These are phyloP conservation scores for Rhizopogon parksii DNA, from an alignment of 1,284 basidiomycete species.

Conservation along the genomic window DNA sequence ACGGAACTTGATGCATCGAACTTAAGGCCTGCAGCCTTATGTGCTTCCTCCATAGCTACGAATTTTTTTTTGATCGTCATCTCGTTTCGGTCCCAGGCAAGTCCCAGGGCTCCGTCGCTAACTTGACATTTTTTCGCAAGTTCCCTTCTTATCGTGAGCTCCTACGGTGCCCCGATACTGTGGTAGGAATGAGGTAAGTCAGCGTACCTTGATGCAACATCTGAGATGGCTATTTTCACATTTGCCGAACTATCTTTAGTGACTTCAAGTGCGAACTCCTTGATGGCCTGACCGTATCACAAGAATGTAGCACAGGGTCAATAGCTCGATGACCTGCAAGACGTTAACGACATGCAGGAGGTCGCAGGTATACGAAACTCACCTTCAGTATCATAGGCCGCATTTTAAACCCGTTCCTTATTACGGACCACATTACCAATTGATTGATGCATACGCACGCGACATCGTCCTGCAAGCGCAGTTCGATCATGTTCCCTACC, in stretches of 20 bases:
- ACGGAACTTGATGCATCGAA: conserved; percentile 28
- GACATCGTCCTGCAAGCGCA: conserved; percentile 70
- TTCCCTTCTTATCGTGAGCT: conserved; percentile 98
- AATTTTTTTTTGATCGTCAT: conserved; percentile 84
- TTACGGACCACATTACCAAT: conserved; percentile 94
- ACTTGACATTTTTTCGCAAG: conserved; percentile 94
- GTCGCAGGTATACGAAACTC: conserved; percentile 15
- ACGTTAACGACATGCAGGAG: background rate
- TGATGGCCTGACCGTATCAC: conserved; percentile 91
- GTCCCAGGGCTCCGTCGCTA: conserved; percentile 94
- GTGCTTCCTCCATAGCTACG: conserved; percentile 50
- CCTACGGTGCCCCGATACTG: conserved; percentile 41
- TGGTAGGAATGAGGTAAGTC: conserved; percentile 1
- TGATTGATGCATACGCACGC: conserved; percentile 92
- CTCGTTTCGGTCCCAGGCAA: conserved; percentile 96
- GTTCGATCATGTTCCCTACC: too few species aligned
- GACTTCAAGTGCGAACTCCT: conserved; percentile 87
- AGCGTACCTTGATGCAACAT: conserved; percentile 83
- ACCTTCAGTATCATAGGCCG: conserved; percentile 74
- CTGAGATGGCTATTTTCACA: conserved; percentile 99
- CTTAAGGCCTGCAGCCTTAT: conserved; percentile 51
- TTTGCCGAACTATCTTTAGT: conserved; percentile 85
- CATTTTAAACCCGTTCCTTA: conserved; percentile 61
- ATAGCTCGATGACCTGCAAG: conserved; percentile 67
- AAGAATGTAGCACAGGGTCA: conserved; percentile 95